Percentiles rank a stretch among this genome's conserved stretches.
These are phyloP conservation scores for Funneliformis mosseae DNA, from an alignment of 192 early-diverging fungal species.

Conservation along the genomic window DNA sequence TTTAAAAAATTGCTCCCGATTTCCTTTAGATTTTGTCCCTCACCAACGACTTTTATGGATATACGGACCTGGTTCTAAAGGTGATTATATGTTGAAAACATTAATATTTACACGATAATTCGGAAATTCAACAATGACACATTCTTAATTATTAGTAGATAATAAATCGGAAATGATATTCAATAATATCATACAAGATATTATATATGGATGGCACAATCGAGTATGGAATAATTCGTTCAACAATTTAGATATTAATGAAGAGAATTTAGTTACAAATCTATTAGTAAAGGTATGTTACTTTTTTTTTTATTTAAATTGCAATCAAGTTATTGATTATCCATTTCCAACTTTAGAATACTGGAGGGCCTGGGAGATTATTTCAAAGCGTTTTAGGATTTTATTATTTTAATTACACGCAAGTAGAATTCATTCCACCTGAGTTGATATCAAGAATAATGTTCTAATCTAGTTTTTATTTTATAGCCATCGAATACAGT, in stretches of 20 bases:
- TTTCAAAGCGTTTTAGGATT: conserved; percentile 28
- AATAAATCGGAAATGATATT: conserved; percentile 39
- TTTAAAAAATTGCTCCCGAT: conserved; percentile 54
- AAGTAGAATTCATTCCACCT: not conserved
- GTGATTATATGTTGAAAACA: conserved; percentile 4
- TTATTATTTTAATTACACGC: conserved; percentile 27
- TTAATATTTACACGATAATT: not conserved
- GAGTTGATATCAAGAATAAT: not conserved
- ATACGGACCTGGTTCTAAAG: conserved; percentile 43
- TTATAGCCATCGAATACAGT: conserved; percentile 35
- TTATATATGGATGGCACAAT: conserved; percentile 53
- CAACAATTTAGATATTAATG: conserved; percentile 34
- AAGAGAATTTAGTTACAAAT: not conserved
- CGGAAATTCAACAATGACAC: not conserved
- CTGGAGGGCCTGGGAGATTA: conserved; percentile 11
- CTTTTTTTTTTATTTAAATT: not conserved
- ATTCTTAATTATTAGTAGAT: conserved; percentile 34
- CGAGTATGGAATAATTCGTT: conserved; percentile 56
- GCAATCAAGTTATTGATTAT: not conserved
- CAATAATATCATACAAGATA: conserved; percentile 55
- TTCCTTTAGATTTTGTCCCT: conserved; percentile 64
- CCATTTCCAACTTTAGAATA: not conserved
- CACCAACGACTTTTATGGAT: conserved; percentile 70
- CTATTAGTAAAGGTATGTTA: not conserved
- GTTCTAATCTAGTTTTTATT: not conserved